Base-by-base conservation (phyloP, 2,329 filamentous ascomycete genomes). In the Fonsecaea monophora region DNA sequence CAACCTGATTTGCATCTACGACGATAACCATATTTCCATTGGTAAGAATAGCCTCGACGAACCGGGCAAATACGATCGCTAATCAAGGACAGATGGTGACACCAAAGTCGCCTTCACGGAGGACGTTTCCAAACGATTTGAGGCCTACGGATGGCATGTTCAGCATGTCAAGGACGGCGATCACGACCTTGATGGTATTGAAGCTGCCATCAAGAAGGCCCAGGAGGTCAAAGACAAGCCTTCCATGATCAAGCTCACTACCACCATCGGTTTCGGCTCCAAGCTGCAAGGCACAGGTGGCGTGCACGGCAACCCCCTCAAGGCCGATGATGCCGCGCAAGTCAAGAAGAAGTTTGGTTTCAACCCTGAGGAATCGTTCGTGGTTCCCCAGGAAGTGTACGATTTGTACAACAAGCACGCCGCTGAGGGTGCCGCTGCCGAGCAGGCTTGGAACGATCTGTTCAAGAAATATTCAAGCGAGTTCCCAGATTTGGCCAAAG, bases 51-150 rank as follows among this genome's bases (percentile, higher is more conserved):
- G 8, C 8, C 18, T 3, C 2, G 3, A 10, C 18, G 10, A 10
- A 12, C 1, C 8, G 18, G 4, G 4, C 25, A 42, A 21, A 13
- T 4, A 5, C 15, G 25, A 30, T 42, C n/a, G 34, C 13, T 21
- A 38, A 62, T 4, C 64, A 62, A 30, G 40, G 45, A 53, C 71
- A 88, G 95, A 99, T 78, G 95, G 95, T 82, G 91, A 97, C 86
- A 98, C 91, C 83, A 95, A 95, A 84, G 89, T 88, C 78, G 90
- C 95, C 73, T 98, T 99, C 86, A 99, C 95, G 68, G 95, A 99
- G 85, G 94, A 99, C 75, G 94, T 98, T 69, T 81, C 86, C 76
- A 95, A 96, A 88, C 90, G 94, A 78, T 98, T 98, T 81, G 92
- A 98, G 85, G 81, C 95, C 69, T 99, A 97, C 82, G 95, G 94